A percentile compares a stretch with the other conserved stretches of the same genome.
phyloP scores from a whole-genome alignment of 2,329 filamentous ascomycete species.

The Falciphora oryzae region DNA sequence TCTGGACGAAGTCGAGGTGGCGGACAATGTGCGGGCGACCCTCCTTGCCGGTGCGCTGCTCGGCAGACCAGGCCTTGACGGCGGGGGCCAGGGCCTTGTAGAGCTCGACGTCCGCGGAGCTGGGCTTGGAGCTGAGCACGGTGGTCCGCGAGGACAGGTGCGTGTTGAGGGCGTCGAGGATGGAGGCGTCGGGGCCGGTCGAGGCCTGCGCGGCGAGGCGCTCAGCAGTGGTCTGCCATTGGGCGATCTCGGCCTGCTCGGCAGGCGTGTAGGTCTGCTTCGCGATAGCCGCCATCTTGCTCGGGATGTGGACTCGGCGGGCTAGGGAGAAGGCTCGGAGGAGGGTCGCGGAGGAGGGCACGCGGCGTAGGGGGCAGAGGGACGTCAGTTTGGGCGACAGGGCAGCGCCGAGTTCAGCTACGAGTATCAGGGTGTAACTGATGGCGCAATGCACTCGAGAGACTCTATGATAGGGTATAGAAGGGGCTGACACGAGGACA shows the following conservation, averaged over 20 bases:
- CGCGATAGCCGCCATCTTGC: conserved; percentile 52
- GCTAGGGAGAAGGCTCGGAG: conserved; percentile 26
- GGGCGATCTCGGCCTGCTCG: conserved; percentile 81
- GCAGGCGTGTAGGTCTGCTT: conserved; percentile 69
- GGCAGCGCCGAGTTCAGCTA: not conserved
- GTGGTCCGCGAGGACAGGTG: conserved; percentile 87
- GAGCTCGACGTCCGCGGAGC: conserved; percentile 76
- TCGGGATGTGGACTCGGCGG: conserved; percentile 15
- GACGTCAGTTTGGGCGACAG: conserved; percentile 36
- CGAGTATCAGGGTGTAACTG: not conserved
- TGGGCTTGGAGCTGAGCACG: conserved; percentile 83
- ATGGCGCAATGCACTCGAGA: not conserved
- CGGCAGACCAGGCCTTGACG: conserved; percentile 72
- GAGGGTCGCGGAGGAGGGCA: conserved; percentile 22
- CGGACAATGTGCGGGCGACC: conserved; percentile 89
- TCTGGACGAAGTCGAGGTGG: conserved; percentile 91
- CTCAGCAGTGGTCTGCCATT: conserved; percentile 77
- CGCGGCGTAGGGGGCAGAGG: conserved; percentile 28
- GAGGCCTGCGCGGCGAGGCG: conserved; percentile 45
- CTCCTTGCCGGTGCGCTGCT: conserved; percentile 84
- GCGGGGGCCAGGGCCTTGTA: conserved; percentile 73
- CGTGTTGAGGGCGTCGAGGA: conserved; percentile 74
- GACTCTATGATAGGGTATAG: too few species aligned
- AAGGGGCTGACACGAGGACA: too few species aligned
- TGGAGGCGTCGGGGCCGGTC: conserved; percentile 55